Conservation (phyloP, 768 basidiomycete genomes). For the Tylopilus plumbeoviolaceoides region DNA sequence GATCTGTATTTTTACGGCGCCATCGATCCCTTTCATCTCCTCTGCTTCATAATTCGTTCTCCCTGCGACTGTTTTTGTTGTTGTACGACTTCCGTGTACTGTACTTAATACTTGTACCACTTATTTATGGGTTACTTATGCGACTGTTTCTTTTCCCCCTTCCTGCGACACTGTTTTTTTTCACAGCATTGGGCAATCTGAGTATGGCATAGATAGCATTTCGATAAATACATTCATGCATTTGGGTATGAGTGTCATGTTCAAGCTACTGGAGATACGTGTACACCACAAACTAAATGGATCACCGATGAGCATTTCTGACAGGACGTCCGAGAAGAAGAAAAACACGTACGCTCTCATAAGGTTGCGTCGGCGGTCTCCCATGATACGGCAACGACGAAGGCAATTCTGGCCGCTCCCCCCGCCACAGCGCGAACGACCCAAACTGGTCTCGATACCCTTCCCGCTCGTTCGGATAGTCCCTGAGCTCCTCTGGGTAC, state of each 20-base stretch:
- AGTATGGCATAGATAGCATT: constrained; percentile 10
- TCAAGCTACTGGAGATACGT: constrained; percentile 26
- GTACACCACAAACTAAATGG: constrained; percentile 39
- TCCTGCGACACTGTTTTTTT: background rate
- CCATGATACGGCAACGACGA: constrained; percentile 60
- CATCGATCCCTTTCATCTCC: background rate
- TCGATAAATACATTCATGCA: constrained; percentile 17
- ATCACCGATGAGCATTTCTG: background rate
- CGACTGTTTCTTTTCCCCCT: background rate
- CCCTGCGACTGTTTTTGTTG: background rate
- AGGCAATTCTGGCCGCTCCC: constrained; percentile 51
- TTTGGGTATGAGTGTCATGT: background rate
- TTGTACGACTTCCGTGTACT: constrained; percentile 13
- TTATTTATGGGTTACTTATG: constrained; percentile 28
- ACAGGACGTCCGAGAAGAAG: background rate
- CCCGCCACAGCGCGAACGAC: constrained; percentile 36
- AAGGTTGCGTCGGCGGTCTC: constrained; percentile 49
- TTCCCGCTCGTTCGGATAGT: constrained; percentile 52
- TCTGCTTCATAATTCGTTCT: constrained; percentile 2
- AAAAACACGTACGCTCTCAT: constrained; percentile 42
- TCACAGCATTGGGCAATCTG: background rate
- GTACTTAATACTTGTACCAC: too few species aligned
- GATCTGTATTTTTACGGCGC: background rate
- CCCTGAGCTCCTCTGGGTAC: constrained; percentile 58
- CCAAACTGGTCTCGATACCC: constrained; percentile 58